Percentiles rank a stretch among this genome's conserved stretches.
Conservation (phyloP, 495 filamentous ascomycete genomes). For the Aspergillus egyptiacus region DNA sequence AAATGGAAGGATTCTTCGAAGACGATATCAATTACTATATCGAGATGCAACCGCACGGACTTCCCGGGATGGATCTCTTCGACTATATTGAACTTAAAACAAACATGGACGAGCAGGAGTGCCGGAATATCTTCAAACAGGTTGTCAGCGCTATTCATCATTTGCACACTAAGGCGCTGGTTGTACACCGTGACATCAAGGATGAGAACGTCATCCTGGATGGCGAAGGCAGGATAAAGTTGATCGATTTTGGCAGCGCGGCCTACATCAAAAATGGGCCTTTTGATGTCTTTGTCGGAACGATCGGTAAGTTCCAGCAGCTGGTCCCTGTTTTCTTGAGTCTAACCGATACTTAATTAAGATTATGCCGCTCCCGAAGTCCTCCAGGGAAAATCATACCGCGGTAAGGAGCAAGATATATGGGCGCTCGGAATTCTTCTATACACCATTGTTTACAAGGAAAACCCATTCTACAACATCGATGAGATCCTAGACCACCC, state of each 20-base stretch:
- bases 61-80: conserved; percentile 98
- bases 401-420: conserved; percentile 94
- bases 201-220: conserved; percentile 97
- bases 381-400: conserved; percentile 85
- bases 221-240: conserved; percentile 89
- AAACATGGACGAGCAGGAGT: conserved; percentile 94
- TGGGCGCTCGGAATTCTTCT: conserved; percentile 98
- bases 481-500: conserved; percentile 99
- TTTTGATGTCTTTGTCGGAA: conserved; percentile 98
- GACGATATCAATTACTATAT: conserved; percentile 99
- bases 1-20: conserved; percentile 98
- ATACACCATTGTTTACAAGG: conserved; percentile 98
- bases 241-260: conserved; percentile 97
- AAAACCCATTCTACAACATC: conserved; percentile 98
- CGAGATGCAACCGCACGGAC: conserved; percentile 92
- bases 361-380: conserved; percentile 98
- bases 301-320: conserved; percentile 67
- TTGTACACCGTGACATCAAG: conserved; percentile 97
- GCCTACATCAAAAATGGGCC: conserved; percentile 97
- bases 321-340: background rate
- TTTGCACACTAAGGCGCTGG: conserved; percentile 81
- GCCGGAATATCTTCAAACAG: conserved; percentile 90
- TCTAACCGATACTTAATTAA: conserved; percentile 27
- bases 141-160: conserved; percentile 86
- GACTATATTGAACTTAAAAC: conserved; percentile 96